A percentile compares a stretch with the other conserved stretches of the same genome.
phyloP scores from a whole-genome alignment of 495 filamentous ascomycete species.

The Hapsidospora chrysogenum region DNA sequence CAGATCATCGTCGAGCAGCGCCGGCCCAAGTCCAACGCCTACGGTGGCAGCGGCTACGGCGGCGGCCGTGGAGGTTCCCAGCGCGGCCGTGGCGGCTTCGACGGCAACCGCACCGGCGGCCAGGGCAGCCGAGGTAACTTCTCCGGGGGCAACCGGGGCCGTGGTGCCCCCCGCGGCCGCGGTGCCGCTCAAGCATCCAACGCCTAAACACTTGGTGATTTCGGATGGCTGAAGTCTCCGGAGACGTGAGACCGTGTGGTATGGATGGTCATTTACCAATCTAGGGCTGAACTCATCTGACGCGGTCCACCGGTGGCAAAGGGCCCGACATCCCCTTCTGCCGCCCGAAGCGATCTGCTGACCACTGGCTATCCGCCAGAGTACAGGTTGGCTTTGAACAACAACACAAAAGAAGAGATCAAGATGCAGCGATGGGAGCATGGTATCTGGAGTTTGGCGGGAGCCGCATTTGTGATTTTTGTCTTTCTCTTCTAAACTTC shows the following conservation, averaged over 20 bases:
- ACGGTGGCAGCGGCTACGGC: constrained; percentile 45
- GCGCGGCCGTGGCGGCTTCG: constrained; percentile 51
- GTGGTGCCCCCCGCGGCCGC: constrained; percentile 22
- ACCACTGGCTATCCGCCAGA: too few species aligned
- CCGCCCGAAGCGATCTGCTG: too few species aligned
- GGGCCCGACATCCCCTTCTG: too few species aligned
- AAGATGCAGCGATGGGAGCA: neutral
- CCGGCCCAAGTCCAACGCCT: constrained; percentile 52
- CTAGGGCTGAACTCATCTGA: too few species aligned
- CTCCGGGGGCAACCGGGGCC: constrained; percentile 44
- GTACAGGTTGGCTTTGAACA: too few species aligned
- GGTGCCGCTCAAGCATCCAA: constrained; percentile 28
- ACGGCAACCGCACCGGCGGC: constrained; percentile 36
- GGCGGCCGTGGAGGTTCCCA: constrained; percentile 38
- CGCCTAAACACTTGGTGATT: too few species aligned
- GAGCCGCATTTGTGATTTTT: neutral
- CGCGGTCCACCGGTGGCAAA: too few species aligned
- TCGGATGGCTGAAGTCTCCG: too few species aligned
- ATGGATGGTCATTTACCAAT: too few species aligned
- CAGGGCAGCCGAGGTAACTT: constrained; percentile 51
- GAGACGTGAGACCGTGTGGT: too few species aligned
- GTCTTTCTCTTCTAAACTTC: neutral
- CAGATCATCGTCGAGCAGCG: constrained; percentile 79
- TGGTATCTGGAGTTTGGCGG: neutral
- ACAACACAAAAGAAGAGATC: constrained; percentile 1